Conservation (phyloP, 1,284 basidiomycete species). For the Apiotrichum domesticum region DNA sequence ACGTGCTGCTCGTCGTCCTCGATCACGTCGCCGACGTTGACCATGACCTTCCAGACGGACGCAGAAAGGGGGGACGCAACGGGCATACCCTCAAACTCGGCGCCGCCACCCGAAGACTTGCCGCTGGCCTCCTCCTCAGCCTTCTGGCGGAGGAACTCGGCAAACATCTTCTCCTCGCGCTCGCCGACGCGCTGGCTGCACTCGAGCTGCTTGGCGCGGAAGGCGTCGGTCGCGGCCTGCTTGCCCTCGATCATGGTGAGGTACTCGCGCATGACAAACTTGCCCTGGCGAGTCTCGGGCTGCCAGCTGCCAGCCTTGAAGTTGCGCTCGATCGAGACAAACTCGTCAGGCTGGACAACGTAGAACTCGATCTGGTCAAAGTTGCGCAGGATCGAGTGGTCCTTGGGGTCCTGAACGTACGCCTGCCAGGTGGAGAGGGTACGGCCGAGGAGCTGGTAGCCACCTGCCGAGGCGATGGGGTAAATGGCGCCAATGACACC, state of each 20-base stretch:
- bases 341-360: slow-evolving; percentile 27
- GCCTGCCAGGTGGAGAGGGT: slow-evolving; percentile 36
- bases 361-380: slow-evolving; percentile 58
- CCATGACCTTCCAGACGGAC: slow-evolving; percentile 57
- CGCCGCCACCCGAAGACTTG: not conserved
- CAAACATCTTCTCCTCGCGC: slow-evolving; percentile 28
- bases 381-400: slow-evolving; percentile 58
- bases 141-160: slow-evolving; percentile 12
- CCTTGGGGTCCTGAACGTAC: slow-evolving; percentile 49
- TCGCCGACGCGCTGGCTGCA: slow-evolving; percentile 23
- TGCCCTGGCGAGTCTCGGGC: slow-evolving; percentile 49
- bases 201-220: slow-evolving; percentile 43
- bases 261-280: slow-evolving; percentile 22
- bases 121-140: slow-evolving; percentile 12
- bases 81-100: slow-evolving; percentile 12
- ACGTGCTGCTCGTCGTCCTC: slow-evolving; percentile 52
- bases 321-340: slow-evolving; percentile 51
- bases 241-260: slow-evolving; percentile 5
- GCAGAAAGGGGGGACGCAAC: slow-evolving; percentile 53
- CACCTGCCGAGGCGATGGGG: slow-evolving; percentile 60
- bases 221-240: slow-evolving; percentile 47
- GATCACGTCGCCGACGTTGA: slow-evolving; percentile 50
- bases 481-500: slow-evolving; percentile 56
- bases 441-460: slow-evolving; percentile 57
- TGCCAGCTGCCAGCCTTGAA: slow-evolving; percentile 58